Conservation (phyloP, 371 early-diverging fungal species). For the Paraphysoderma sedebokerense region DNA sequence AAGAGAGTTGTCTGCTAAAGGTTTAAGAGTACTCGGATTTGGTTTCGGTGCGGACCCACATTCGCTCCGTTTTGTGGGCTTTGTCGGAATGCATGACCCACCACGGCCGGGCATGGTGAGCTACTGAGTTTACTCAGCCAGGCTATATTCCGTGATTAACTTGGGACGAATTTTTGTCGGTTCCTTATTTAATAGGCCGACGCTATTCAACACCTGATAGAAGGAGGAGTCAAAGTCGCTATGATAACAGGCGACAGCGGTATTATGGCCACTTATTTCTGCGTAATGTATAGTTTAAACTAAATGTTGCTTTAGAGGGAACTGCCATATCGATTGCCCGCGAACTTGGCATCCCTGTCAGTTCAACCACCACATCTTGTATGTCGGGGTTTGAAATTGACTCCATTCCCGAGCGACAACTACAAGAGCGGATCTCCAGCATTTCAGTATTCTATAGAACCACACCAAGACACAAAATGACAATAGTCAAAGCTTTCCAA, state of each 20-base stretch:
- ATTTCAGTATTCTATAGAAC: constrained; percentile 29
- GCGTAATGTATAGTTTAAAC: not conserved
- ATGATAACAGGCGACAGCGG: constrained; percentile 87
- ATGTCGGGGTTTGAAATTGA: constrained; percentile 60
- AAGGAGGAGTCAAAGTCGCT: constrained; percentile 61
- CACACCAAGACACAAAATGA: constrained; percentile 30
- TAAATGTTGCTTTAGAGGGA: constrained; percentile 22
- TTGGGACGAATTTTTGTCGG: too few relatives aligned
- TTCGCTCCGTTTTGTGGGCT: constrained; percentile 52
- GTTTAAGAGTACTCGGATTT: constrained; percentile 73
- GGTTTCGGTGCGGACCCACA: constrained; percentile 46
- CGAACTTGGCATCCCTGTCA: constrained; percentile 49
- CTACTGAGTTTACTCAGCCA: too few relatives aligned
- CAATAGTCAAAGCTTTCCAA: constrained; percentile 29
- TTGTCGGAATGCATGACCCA: constrained; percentile 72
- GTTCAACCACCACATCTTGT: constrained; percentile 24
- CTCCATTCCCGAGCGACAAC: constrained; percentile 35
- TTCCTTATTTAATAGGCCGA: too few relatives aligned
- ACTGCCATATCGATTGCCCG: constrained; percentile 66
- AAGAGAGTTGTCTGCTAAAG: constrained; percentile 52
- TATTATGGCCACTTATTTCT: constrained; percentile 9
- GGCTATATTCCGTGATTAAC: too few relatives aligned
- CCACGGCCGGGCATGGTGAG: constrained; percentile 53
- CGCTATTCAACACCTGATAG: constrained; percentile 34
- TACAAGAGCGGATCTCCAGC: constrained; percentile 34